Base-by-base conservation (phyloP, 306 rosid genomes). In the Cercis canadensis region DNA sequence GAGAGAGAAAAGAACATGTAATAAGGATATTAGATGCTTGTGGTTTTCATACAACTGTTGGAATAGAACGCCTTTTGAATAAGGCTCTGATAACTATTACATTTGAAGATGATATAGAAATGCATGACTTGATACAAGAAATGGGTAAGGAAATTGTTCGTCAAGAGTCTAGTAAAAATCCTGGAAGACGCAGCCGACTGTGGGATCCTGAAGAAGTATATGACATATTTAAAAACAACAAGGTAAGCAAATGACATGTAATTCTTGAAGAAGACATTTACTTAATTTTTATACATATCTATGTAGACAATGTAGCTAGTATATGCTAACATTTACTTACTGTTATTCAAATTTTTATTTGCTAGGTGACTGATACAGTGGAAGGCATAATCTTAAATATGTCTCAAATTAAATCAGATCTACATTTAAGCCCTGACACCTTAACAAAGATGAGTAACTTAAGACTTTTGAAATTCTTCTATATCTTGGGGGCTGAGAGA, bases 101-200 rank as follows among this genome's bases (percentile, higher is more conserved):
- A 41, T 2, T 15, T 13, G 11, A 5, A 1, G 11, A 6, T 34
- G 7, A 10, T 4, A 32, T 78, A 5, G 0, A 4, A 10, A 79
- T 81, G 81, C 88, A 81, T 62, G 79, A 70, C 14, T 46, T 74
- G 68, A 45, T 75, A 41, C 81, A 81, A 10, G 18, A 57, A 62
- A 60, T 77, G 73, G 88, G 79, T 2, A 13, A 29, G 49, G 59
- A 50, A 9, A 80, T 79, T 13, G 55, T 73, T 59, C 75, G 12
- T 16, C 67, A 34, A 18, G 79, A 78, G 40, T 73, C 67, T 13
- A 6, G 8, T 2, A 43, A 36, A 36, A 54, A 79, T 10, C 62
- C 76, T 37, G 75, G 62, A 44, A 46, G 67, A 12, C 72, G 62
- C 1, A 67, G 75, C 24, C 34, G 79, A 34, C 19, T 73, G 8